Evolutionary conservation across 352 stramenopile species (phyloP), one percentile per base, ranked within the genome.

Genomic region (Phytophthora megakarya): DNA sequence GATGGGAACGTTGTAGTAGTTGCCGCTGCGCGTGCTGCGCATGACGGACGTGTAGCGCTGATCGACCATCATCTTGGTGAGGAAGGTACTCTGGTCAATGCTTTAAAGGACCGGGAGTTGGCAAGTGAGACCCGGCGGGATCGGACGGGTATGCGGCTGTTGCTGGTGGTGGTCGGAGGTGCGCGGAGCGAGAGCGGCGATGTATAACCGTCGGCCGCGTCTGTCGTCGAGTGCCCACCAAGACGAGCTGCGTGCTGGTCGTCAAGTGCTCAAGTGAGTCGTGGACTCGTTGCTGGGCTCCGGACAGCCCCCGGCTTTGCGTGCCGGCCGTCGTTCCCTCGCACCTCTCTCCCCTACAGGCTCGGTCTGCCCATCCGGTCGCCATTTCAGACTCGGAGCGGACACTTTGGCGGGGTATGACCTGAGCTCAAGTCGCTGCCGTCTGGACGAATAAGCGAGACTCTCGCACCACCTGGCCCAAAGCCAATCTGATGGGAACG

Each of bases 1-100:
- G 42, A 83, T 61, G 12, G 78, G 78, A 22, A 87, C 63, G 56
- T 84, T 78, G 66, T 87, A 87, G 54, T 83, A 87, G 43, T 87
- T 87, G 56, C 73, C 75, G 59, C 78, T 87, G 57, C 70, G 71
- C 49, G 75, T 81, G 49, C 75, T 79, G 67, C 78, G 78, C 73
- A 87, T 70, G 37, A 87, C 73, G 44, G 77, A 83, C 55, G 73
- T 73, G 61, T 73, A 78, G 30, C 62, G 62, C 30, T 61, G 33
- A 30, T 87, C 78, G 57, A 84, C 75, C 65, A 74, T 77, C 55
- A 68, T 68, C n/a, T 56, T 65, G 46, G 18, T 51, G 18, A 38
- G 13, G 28, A 59, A 42, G 49, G 40, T 61, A 49, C 62, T 68
- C 44, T 56, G 43, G 28, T 59, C 51, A 46, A 58, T 57, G 35